Conservation (phyloP, 345 rosid species). For the Lepidium africanum region DNA sequence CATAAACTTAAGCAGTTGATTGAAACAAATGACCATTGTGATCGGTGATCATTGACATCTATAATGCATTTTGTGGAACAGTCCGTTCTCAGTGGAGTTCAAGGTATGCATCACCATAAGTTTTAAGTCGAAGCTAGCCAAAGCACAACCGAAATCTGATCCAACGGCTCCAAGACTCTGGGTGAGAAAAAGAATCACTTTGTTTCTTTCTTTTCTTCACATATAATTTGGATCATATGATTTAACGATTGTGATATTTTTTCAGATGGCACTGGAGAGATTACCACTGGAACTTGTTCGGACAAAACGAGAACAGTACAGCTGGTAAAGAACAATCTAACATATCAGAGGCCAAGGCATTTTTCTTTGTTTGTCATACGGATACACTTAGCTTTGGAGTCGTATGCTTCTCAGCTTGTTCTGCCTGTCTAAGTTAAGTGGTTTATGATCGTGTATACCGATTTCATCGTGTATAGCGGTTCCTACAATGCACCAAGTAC, state of each 20-base stretch:
- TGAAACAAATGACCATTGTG: not conserved
- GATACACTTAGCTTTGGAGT: not conserved
- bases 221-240: not conserved
- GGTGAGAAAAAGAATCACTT: constrained; percentile 37
- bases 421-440: not conserved
- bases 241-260: not conserved
- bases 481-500: not conserved
- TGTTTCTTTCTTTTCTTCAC: not conserved
- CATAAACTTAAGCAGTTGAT: not conserved
- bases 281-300: constrained; percentile 78
- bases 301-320: constrained; percentile 40
- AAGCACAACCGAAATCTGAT: constrained; percentile 60
- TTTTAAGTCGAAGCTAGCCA: constrained; percentile 60
- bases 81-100: constrained; percentile 86
- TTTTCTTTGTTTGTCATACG: not conserved
- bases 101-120: constrained; percentile 61
- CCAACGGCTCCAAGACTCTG: constrained; percentile 87
- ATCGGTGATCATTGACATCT: not conserved
- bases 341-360: not conserved
- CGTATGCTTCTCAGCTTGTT: not conserved
- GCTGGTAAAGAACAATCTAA: constrained; percentile 19
- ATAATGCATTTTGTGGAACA: constrained; percentile 22
- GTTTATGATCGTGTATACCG: not conserved
- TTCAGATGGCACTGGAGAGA: constrained; percentile 73
- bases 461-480: not conserved